Percentiles rank a stretch among this genome's conserved stretches.
Evolutionary conservation across 208 protist species (phyloP).

Genomic region (Wallacemonas sp.): DNA sequence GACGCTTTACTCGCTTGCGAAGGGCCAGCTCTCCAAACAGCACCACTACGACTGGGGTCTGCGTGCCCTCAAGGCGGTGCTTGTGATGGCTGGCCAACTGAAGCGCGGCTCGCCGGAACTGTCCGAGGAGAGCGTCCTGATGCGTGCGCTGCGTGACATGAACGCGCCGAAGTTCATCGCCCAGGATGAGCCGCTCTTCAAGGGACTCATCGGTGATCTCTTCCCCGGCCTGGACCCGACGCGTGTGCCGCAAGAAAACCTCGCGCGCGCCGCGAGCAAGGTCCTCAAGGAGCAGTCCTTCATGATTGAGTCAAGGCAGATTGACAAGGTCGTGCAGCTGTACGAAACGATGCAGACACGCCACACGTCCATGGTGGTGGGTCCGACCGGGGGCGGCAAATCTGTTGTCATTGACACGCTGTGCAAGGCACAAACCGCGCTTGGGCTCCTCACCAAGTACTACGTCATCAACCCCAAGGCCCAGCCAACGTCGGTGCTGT

Average conservation of each 20-base stretch:
- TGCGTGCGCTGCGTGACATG: constrained; percentile 99
- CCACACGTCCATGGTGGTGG: constrained; percentile 99
- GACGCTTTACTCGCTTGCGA: constrained; percentile 97
- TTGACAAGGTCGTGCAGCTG: constrained; percentile 99
- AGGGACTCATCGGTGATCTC: constrained; percentile 97
- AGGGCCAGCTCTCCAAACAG: constrained; percentile 98
- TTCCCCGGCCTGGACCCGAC: constrained; percentile 96
- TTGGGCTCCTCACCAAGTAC: constrained; percentile 92
- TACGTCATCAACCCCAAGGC: constrained; percentile 99
- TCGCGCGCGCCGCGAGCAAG: constrained; percentile 92
- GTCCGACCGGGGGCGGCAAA: constrained; percentile 97
- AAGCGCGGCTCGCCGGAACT: constrained; percentile 95
- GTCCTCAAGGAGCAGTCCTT: constrained; percentile 79
- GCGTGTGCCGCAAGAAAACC: constrained; percentile 93
- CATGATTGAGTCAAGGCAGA: constrained; percentile 88
- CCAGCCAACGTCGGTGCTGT: constrained; percentile 94
- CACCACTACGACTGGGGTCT: constrained; percentile 99
- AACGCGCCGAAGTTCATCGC: constrained; percentile 99
- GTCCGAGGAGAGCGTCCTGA: constrained; percentile 97
- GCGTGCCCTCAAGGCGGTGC: constrained; percentile 97
- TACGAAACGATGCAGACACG: constrained; percentile 99
- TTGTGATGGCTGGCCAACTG: constrained; percentile 98
- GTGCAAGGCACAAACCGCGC: constrained; percentile 90
- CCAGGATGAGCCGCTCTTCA: constrained; percentile 98
- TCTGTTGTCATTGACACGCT: constrained; percentile 96